Conservation (phyloP, 257 asterid species). For the Fraxinus pennsylvanica region DNA sequence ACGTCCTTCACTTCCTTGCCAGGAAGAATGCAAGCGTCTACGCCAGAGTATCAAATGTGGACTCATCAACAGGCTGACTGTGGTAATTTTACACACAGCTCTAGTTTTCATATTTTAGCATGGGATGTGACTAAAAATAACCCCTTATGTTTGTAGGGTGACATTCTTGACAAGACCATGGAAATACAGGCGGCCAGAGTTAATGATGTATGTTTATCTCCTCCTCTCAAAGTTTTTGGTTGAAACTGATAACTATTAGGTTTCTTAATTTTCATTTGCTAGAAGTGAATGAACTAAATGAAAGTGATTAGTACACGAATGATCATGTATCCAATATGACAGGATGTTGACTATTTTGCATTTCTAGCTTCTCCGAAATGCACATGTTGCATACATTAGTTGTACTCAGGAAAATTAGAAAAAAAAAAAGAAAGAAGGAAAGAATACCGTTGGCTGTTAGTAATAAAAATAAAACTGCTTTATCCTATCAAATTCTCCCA, state of each 20-base stretch:
- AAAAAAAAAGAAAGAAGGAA: background rate
- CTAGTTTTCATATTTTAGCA: conserved; percentile 16
- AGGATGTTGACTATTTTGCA: background rate
- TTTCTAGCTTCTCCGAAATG: background rate
- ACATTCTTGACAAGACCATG: conserved; percentile 94
- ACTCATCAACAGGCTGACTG: conserved; percentile 80
- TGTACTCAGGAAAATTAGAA: background rate
- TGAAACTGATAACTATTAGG: background rate
- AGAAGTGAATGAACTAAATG: background rate
- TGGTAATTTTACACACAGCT: conserved; percentile 54
- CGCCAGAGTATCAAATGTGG: conserved; percentile 99
- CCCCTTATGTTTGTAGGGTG: conserved; percentile 61
- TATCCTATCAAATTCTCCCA: background rate
- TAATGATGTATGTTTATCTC: conserved; percentile 68
- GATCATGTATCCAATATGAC: background rate
- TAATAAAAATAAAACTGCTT: background rate
- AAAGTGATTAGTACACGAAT: background rate
- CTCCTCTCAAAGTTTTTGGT: background rate
- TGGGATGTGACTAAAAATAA: conserved; percentile 12
- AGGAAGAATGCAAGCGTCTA: conserved; percentile 99
- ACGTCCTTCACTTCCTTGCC: conserved; percentile 20
- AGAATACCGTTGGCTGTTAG: background rate
- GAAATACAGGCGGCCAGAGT: conserved; percentile 90
- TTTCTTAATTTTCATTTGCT: background rate
- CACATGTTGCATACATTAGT: background rate